Conservation (phyloP, 257 asterid species). For the Gentiana dahurica region DNA sequence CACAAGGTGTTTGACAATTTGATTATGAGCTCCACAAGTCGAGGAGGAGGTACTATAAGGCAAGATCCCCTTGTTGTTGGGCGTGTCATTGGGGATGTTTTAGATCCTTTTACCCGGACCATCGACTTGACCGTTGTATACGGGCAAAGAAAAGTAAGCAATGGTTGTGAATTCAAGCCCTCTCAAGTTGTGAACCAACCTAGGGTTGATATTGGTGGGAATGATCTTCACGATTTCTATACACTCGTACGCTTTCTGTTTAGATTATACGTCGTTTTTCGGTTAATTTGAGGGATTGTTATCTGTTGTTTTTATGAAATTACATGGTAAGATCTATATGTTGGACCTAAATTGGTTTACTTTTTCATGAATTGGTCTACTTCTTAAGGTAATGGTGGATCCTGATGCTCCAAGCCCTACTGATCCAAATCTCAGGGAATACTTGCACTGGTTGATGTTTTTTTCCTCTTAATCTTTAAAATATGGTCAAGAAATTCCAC, state of each 20-base stretch:
- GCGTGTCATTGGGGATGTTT: no score
- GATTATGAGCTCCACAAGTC: no score
- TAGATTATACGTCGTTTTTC: no score
- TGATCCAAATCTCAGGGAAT: slow-evolving; percentile 57
- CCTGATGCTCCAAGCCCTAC: slow-evolving; percentile 89
- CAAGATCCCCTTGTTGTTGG: no score
- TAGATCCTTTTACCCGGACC: no score
- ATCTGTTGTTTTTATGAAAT: no score
- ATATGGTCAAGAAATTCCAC: no score
- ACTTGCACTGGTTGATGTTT: slow-evolving; percentile 44
- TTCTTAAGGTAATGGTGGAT: slow-evolving; percentile 55
- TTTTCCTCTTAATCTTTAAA: neutral
- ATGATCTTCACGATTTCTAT: slow-evolving; percentile 50
- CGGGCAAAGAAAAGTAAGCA: slow-evolving; percentile 13
- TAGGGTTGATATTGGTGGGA: slow-evolving; percentile 54
- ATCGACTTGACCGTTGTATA: no score
- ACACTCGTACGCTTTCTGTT: slow-evolving; percentile 27
- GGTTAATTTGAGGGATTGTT: no score
- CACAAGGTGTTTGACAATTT: no score
- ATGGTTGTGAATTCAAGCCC: slow-evolving; percentile 45
- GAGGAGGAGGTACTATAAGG: no score
- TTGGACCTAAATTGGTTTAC: neutral
- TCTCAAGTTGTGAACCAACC: slow-evolving; percentile 46
- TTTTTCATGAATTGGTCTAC: neutral
- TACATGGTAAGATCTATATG: no score